These are phyloP conservation scores for Gynandropsis gynandra DNA, from an alignment of 345 rosid genomes.

Conservation along the genomic window DNA sequence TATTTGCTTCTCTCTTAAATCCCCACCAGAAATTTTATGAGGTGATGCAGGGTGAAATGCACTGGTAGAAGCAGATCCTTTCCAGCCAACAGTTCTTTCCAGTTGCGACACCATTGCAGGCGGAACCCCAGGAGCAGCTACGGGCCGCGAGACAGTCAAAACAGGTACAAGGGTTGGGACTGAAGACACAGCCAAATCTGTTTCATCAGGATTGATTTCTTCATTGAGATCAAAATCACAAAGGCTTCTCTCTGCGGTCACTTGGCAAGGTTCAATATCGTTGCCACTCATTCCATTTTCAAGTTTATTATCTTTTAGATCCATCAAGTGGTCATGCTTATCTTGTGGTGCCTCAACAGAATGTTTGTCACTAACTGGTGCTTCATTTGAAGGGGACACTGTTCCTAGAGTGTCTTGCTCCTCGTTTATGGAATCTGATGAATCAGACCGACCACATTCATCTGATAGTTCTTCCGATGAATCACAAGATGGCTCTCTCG, in stretches of 20 bases:
- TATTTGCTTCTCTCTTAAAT: slow-evolving; percentile 38
- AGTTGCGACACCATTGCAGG: slow-evolving; percentile 59
- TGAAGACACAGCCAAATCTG: slow-evolving; percentile 41
- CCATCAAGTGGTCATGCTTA: slow-evolving; percentile 27
- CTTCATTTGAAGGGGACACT: slow-evolving; percentile 33
- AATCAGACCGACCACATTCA: slow-evolving; percentile 36
- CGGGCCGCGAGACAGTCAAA: slow-evolving; percentile 37
- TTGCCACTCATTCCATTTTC: slow-evolving; percentile 36
- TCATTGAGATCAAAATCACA: slow-evolving; percentile 80
- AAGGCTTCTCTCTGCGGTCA: slow-evolving; percentile 42
- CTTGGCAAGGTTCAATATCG: slow-evolving; percentile 49
- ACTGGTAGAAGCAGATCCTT: slow-evolving; percentile 69
- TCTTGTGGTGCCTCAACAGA: slow-evolving; percentile 33
- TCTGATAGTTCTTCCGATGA: slow-evolving; percentile 52
- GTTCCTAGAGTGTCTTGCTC: slow-evolving; percentile 24
- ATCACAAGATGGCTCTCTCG: slow-evolving; percentile 51
- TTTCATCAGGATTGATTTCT: slow-evolving; percentile 69
- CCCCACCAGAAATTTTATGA: slow-evolving; percentile 44
- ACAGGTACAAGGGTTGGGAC: slow-evolving; percentile 41
- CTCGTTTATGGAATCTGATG: slow-evolving; percentile 41
- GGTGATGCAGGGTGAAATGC: slow-evolving; percentile 67
- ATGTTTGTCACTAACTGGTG: slow-evolving; percentile 34
- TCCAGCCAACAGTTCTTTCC: slow-evolving; percentile 64
- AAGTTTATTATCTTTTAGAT: slow-evolving; percentile 28
- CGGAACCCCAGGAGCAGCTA: slow-evolving; percentile 48